These are phyloP conservation scores for Neurospora pannonica DNA, from an alignment of 495 filamentous ascomycete species.

Conservation along the genomic window DNA sequence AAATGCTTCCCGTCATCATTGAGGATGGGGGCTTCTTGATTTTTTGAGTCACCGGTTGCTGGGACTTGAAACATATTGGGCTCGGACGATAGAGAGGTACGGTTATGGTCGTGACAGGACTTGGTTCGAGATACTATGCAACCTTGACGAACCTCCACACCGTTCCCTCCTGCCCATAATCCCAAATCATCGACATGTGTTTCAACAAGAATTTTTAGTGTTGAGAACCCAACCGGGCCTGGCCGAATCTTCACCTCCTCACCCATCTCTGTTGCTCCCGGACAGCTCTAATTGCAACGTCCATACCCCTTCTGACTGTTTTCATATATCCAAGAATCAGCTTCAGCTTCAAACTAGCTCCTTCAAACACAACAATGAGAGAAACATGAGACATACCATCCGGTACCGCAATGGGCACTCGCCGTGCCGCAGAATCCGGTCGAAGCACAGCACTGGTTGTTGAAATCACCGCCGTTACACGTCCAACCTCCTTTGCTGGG, in stretches of 20 bases:
- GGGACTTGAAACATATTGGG: neutral
- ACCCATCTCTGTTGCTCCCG: neutral
- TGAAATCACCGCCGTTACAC: neutral
- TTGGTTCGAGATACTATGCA: too few relatives aligned
- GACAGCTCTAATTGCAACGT: neutral
- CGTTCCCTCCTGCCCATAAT: neutral
- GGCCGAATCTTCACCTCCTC: neutral
- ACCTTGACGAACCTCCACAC: neutral
- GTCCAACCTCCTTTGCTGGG: neutral
- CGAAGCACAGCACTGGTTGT: neutral
- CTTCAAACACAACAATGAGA: too few relatives aligned
- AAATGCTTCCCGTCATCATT: neutral
- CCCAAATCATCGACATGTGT: neutral
- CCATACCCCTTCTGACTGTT: neutral
- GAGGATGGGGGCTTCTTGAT: too few relatives aligned
- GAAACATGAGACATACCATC: neutral
- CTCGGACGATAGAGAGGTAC: too few relatives aligned
- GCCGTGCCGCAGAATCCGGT: neutral
- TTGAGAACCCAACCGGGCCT: neutral
- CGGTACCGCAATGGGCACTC: neutral
- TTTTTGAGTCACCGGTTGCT: too few relatives aligned
- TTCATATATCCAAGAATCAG: neutral
- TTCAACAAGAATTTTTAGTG: neutral
- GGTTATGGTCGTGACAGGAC: too few relatives aligned
- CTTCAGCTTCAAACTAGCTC: neutral